Base-by-base conservation (phyloP, 441 rosid genomes). In the Croton laevigatus region DNA sequence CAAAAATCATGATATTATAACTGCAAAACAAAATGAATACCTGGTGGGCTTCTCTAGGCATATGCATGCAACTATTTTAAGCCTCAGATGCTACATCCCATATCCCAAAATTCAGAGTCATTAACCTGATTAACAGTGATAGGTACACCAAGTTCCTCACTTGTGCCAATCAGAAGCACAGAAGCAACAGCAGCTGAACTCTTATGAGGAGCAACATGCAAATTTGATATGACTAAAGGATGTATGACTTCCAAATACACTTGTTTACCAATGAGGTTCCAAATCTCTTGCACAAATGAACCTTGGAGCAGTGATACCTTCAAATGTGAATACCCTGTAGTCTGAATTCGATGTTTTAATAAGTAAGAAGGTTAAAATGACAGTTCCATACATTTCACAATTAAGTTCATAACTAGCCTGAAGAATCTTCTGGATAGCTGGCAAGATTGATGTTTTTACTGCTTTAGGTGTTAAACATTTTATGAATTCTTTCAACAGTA, bases 81-180 rank as follows among this genome's bases (percentile, higher is more conserved):
- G 19, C 59, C 65, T 69, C 49, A 22, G 55, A 55, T 16, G 59
- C 37, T 66, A 69, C 8, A 53, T 45, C 51, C 73, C 20, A 62
- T 65, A 66, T 69, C 55, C 59, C 62, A 64, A 74, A 76, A 52
- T 9, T 62, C 72, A 66, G 27, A 70, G 51, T 71, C 70, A 67
- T 49, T 71, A 75, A 94, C 97, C 98, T 94, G 97, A 82, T 88
- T 89, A 69, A 91, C 84, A 53, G 97, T 89, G 70, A 94, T 80
- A 64, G 97, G 97, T 76, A 81, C 81, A 73, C 97, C 98, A 71
- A 91, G 94, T 87, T 94, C 98, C 85, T 94, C 98, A 73, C 97
- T 87, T 58, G 98, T 91, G 77, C 91, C 88, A 72, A 94, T 88
- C 76, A 94, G 83, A 76, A 94, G 80, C 81, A 94, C 97, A 65